Evolutionary conservation across 306 rosid species (phyloP).

Genomic region (Prunus salicina): DNA sequence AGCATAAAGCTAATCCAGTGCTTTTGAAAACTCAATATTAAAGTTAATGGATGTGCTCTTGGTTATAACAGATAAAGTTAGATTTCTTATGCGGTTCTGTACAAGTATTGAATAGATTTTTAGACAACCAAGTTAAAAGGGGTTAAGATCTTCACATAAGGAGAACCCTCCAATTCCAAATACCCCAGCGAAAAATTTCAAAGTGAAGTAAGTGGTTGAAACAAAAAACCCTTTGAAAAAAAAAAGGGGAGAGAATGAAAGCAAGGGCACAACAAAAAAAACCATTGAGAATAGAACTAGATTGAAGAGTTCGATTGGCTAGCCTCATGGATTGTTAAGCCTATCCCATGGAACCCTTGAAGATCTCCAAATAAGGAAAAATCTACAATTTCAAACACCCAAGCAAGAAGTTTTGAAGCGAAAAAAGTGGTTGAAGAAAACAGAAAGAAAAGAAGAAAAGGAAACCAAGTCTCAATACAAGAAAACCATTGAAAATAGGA

Average conservation of each 20-base stretch:
- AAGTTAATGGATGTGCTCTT: not conserved
- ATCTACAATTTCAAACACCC: not conserved
- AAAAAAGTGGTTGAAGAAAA: not conserved
- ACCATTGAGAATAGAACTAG: not conserved
- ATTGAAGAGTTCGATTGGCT: not conserved
- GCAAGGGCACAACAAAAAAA: not conserved
- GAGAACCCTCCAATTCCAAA: not conserved
- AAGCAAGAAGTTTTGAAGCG: not conserved
- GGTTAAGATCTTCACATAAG: not conserved
- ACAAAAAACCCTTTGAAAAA: not conserved
- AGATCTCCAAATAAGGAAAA: not conserved
- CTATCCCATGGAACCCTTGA: not conserved
- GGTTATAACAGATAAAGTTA: not conserved
- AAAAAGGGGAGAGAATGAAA: not conserved
- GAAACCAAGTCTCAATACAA: not conserved
- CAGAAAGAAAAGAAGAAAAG: not conserved
- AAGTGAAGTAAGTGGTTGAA: not conserved
- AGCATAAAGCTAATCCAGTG: not conserved
- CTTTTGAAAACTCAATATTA: not conserved
- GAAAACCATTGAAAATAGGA: not conserved
- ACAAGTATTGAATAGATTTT: not conserved
- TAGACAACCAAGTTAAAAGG: not conserved
- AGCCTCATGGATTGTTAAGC: not conserved
- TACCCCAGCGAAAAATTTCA: not conserved
- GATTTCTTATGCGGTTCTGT: not conserved